phyloP scores from a whole-genome alignment of 306 rosid species.

The Carpinus viminea region DNA sequence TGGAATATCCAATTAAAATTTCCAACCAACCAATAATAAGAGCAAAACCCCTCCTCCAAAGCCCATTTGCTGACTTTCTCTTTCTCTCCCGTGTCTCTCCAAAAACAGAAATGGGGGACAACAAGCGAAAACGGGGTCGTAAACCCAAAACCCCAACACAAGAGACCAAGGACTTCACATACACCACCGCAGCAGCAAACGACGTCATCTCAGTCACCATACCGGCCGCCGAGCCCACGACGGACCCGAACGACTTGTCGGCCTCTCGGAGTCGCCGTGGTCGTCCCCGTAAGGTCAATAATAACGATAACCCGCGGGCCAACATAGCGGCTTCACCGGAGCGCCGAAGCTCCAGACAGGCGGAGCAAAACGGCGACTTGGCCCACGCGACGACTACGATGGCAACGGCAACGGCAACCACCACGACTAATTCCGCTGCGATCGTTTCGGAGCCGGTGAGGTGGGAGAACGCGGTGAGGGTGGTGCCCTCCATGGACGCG shows the following conservation, averaged over 20 bases:
- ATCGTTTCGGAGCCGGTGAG: constrained; percentile 35
- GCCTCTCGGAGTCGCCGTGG: constrained; percentile 36
- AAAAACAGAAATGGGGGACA: constrained; percentile 40
- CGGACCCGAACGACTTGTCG: constrained; percentile 18
- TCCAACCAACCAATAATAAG: too few species aligned
- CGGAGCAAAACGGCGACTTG: constrained; percentile 45
- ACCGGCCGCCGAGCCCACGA: constrained; percentile 1
- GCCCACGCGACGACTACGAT: neutral
- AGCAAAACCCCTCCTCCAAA: neutral
- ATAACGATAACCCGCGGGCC: constrained; percentile 13
- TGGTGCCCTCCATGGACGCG: constrained; percentile 81
- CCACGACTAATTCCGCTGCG: neutral
- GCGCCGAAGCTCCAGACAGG: constrained; percentile 42
- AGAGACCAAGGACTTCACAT: constrained; percentile 24
- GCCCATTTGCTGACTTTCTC: neutral
- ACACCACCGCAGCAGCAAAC: constrained; percentile 26
- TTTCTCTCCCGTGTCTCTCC: neutral
- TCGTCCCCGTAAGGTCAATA: constrained; percentile 46
- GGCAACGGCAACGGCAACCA: neutral
- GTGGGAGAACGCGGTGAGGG: constrained; percentile 51
- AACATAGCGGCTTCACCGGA: constrained; percentile 28
- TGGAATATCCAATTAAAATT: too few species aligned
- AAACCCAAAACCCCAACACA: constrained; percentile 40
- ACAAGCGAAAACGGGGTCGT: constrained; percentile 55
- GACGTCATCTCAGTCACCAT: constrained; percentile 33